Evolutionary conservation across 164 flowering plant genomes (phyloP).

Genomic region (Annona cherimola): DNA sequence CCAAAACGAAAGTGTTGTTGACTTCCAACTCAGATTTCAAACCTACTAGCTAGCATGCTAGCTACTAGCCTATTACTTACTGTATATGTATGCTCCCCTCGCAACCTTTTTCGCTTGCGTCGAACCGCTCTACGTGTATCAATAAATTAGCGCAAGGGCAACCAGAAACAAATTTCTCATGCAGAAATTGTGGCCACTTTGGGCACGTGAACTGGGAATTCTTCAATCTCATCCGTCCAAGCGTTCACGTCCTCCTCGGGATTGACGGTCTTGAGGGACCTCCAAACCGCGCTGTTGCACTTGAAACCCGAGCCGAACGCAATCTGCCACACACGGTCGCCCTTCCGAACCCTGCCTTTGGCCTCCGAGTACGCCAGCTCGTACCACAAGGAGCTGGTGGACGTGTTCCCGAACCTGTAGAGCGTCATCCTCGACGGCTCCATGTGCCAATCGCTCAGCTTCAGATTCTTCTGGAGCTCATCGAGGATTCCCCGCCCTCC

Average conservation of each 20-base stretch:
- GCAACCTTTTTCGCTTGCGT: too few species aligned
- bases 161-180: not conserved
- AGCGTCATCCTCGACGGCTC: constrained; percentile 85
- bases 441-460: constrained; percentile 75
- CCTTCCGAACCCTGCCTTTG: constrained; percentile 54
- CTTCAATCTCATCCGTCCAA: constrained; percentile 68
- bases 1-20: too few species aligned
- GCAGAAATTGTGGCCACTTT: constrained; percentile 20
- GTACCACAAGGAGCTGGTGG: constrained; percentile 77
- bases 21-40: too few species aligned
- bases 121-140: too few species aligned
- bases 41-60: too few species aligned
- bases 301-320: constrained; percentile 80
- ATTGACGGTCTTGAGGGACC: constrained; percentile 47
- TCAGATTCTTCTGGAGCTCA: constrained; percentile 69
- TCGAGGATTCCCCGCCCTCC: constrained; percentile 85
- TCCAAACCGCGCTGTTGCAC: constrained; percentile 83
- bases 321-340: constrained; percentile 69
- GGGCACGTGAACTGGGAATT: constrained; percentile 59
- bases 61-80: too few species aligned
- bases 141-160: not conserved
- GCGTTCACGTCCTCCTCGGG: constrained; percentile 62
- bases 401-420: constrained; percentile 62
- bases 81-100: too few species aligned
- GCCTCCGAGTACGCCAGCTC: constrained; percentile 33